Conservation (phyloP, 148 eudicot species). For the Dysphania ambrosioides region DNA sequence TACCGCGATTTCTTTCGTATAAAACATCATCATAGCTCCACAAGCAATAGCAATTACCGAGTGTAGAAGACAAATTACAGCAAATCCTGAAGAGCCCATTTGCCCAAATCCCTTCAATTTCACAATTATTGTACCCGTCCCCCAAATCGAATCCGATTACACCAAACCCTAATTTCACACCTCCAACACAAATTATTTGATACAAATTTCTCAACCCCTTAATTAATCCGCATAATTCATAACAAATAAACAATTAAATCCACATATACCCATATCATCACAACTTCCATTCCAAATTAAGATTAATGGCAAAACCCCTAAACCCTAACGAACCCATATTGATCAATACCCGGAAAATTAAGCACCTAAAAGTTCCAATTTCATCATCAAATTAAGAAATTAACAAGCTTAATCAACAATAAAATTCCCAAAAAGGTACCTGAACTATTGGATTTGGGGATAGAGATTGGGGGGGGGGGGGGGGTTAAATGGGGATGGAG, state of each 20-base stretch:
- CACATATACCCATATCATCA: constrained; percentile 12
- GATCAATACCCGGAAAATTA: neutral
- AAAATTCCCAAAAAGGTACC: too few relatives aligned
- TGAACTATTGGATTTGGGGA: too few relatives aligned
- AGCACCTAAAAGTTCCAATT: constrained; percentile 1
- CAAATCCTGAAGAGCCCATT: constrained; percentile 78
- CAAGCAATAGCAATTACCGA: constrained; percentile 60
- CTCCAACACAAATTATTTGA: constrained; percentile 1
- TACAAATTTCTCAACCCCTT: constrained; percentile 15
- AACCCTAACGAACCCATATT: constrained; percentile 17
- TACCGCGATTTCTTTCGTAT: constrained; percentile 54
- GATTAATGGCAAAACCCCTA: constrained; percentile 17
- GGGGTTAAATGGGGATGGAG: constrained; percentile 1
- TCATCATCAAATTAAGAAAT: neutral
- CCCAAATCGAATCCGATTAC: neutral
- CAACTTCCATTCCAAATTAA: constrained; percentile 11
- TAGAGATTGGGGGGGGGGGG: too few relatives aligned
- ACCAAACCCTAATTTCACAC: neutral
- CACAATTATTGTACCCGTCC: neutral
- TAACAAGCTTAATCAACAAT: neutral
- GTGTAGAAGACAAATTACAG: constrained; percentile 69
- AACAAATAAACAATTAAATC: neutral
- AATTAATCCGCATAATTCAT: constrained; percentile 1
- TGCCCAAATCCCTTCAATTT: constrained; percentile 14
- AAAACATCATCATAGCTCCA: constrained; percentile 89